Base-by-base conservation (phyloP, 306 rosid genomes). In the Styphnolobium japonicum region DNA sequence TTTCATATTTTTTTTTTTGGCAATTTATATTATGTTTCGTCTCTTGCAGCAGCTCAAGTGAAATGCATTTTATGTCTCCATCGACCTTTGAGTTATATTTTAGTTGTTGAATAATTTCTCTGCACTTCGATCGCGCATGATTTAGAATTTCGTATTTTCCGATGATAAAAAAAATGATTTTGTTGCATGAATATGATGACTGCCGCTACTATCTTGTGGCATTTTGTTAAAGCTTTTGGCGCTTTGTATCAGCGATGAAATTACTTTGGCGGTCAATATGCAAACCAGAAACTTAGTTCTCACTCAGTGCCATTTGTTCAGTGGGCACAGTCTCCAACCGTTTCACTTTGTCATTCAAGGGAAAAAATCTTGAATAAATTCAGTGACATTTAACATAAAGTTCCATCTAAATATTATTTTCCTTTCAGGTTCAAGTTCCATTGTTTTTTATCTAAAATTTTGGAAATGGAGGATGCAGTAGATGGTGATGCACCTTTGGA, bases 391-490 rank as follows among this genome's bases (percentile, higher is more conserved):
- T 61, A 80, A 65, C 52, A 42, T 52, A 43, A 55, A 36, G 25
- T 48, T 83, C 46, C 61, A 10, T 73, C 48, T 78, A 39, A 56
- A 2, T 73, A 29, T 7, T 71, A 3, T 46, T 49, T 56, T 68
- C 53, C 29, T 76, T 65, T 75, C 87, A 83, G 88, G 67, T 71
- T 81, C 81, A 61, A 87, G 71, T 62, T 84, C 52, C 55, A 67
- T 51, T 75, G 63, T 49, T 82, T 84, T 76, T 66, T 71, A 68
- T 60, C 52, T 70, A 3, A 56, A 76, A 63, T 67, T 49, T 60
- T 81, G n/a, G 78, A 81, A 78, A 95, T 95, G 98, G 93, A 56
- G 80, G 86, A 75, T 73, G 88, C 76, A 0, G 57, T 88, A 10
- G 88, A 85, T 76, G 94, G 78, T 18, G 81, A 73, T 78, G 81